Evolutionary conservation across 2,329 filamentous ascomycete genomes (phyloP).

Genomic region (Diaporthe sp.): DNA sequence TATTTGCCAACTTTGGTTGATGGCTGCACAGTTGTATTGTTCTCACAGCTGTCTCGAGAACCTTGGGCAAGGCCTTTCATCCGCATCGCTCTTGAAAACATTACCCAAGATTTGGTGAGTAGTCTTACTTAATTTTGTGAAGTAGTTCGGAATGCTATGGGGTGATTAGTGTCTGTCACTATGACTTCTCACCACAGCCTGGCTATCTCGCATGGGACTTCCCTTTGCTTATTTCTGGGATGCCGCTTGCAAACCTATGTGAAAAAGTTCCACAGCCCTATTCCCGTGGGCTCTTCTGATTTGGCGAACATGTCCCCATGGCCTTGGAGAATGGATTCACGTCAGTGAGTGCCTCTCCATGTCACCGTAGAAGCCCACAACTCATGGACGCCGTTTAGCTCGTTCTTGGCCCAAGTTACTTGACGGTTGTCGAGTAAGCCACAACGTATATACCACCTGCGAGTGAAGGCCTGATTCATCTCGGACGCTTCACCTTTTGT

Average conservation of each 20-base stretch:
- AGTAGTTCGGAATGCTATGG: background rate
- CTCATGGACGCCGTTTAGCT: too few relatives aligned
- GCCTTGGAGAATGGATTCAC: background rate
- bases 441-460: background rate
- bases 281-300: background rate
- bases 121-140: background rate
- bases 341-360: background rate
- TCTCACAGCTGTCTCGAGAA: background rate
- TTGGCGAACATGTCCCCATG: background rate
- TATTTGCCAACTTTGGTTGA: background rate
- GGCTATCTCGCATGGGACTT: background rate
- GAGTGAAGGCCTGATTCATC: background rate
- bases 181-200: background rate
- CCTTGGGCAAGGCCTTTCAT: background rate
- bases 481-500: background rate
- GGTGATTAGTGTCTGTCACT: background rate
- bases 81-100: too few relatives aligned
- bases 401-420: background rate
- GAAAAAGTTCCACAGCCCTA: background rate
- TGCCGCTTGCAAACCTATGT: background rate
- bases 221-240: background rate
- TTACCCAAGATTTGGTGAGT: background rate
- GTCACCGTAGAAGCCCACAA: background rate
- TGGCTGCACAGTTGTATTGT: background rate
- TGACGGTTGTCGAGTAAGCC: background rate